These are phyloP conservation scores for Cornus suecica DNA, from an alignment of 148 eudicot species.

Conservation along the genomic window DNA sequence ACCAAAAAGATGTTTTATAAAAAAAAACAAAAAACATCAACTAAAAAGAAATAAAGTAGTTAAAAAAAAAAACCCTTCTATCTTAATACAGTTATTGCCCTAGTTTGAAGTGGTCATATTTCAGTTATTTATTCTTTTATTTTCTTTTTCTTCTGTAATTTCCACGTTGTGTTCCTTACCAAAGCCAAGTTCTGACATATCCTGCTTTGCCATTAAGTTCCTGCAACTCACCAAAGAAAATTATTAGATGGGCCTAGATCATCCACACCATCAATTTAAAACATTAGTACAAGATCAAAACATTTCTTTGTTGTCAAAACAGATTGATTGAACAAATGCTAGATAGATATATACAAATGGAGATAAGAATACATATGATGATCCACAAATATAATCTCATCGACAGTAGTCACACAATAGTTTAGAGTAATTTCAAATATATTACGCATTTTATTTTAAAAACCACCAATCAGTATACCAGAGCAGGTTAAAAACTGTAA, in stretches of 20 bases:
- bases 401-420: neutral
- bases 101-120: slow-evolving; percentile 3
- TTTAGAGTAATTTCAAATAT: neutral
- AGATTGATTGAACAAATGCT: neutral
- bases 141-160: slow-evolving; percentile 30
- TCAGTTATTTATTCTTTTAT: slow-evolving; percentile 19
- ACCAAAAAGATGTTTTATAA: neutral
- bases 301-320: neutral
- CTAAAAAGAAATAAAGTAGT: too few relatives aligned
- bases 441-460: neutral
- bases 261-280: too few relatives aligned
- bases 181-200: slow-evolving; percentile 93
- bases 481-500: neutral
- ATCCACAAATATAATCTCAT: neutral
- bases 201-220: slow-evolving; percentile 97
- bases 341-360: neutral
- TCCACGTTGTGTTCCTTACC: slow-evolving; percentile 36
- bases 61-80: slow-evolving; percentile 12
- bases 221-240: slow-evolving; percentile 33
- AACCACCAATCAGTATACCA: neutral
- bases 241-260: neutral
- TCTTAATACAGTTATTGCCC: neutral
- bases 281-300: neutral
- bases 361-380: neutral
- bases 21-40: too few relatives aligned